A percentile compares a stretch with the other conserved stretches of the same genome.
phyloP scores from a whole-genome alignment of 768 basidiomycete species.

The Epithele typhae region DNA sequence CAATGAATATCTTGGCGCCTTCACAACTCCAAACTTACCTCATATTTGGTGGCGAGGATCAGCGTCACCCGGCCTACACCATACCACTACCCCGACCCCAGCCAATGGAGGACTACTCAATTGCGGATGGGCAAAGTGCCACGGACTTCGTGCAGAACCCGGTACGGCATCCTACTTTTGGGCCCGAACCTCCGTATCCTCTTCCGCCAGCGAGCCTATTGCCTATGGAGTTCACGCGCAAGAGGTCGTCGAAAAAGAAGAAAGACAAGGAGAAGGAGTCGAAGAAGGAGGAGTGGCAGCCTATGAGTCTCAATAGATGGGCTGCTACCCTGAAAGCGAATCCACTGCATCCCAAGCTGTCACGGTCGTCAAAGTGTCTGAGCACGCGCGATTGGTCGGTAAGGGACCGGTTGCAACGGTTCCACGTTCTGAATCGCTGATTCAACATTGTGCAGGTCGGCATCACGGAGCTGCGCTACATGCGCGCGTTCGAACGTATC shows the following conservation, averaged over 20 bases:
- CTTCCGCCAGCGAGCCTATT: slow-evolving; percentile 53
- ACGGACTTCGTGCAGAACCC: slow-evolving; percentile 1
- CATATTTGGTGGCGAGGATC: neutral
- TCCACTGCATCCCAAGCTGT: slow-evolving; percentile 66
- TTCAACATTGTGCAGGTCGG: slow-evolving; percentile 77
- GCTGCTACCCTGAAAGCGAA: slow-evolving; percentile 71
- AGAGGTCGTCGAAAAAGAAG: slow-evolving; percentile 45
- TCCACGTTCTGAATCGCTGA: too few species aligned
- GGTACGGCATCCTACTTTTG: neutral
- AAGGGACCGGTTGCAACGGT: too few species aligned
- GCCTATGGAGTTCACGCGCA: slow-evolving; percentile 51
- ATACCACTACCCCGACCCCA: slow-evolving; percentile 8
- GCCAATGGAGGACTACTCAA: neutral
- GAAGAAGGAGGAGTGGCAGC: slow-evolving; percentile 56
- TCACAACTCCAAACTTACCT: neutral
- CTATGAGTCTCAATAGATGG: slow-evolving; percentile 49
- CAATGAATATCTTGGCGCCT: slow-evolving; percentile 9
- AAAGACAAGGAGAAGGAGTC: slow-evolving; percentile 47
- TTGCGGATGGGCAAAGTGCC: neutral
- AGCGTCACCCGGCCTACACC: slow-evolving; percentile 1
- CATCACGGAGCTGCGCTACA: slow-evolving; percentile 69
- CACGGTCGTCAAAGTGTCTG: slow-evolving; percentile 71
- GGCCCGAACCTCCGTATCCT: slow-evolving; percentile 43
- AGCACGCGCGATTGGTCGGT: slow-evolving; percentile 82
- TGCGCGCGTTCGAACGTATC: slow-evolving; percentile 79